A percentile compares a stretch with the other conserved stretches of the same genome.
Evolutionary conservation across 140 eudicot species (phyloP).

Genomic region (Flaveria floridana): DNA sequence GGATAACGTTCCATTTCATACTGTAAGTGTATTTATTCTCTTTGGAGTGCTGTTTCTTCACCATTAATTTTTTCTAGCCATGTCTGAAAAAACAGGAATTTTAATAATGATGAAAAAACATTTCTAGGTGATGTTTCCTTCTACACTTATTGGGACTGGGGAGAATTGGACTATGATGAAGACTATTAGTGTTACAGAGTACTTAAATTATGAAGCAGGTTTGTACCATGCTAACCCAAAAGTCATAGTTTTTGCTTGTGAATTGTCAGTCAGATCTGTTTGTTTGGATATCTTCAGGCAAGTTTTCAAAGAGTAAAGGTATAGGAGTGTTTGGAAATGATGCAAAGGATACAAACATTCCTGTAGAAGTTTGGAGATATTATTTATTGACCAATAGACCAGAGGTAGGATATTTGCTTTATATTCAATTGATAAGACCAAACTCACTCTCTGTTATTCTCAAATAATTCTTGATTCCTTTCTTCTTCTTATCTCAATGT

Average conservation of each 20-base stretch:
- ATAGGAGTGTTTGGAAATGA: slow-evolving; percentile 92
- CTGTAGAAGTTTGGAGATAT: slow-evolving; percentile 98
- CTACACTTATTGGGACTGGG: slow-evolving; percentile 85
- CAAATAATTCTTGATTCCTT: not conserved
- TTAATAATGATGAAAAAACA: not conserved
- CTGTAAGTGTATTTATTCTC: slow-evolving; percentile 52
- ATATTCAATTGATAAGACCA: slow-evolving; percentile 9
- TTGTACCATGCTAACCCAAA: slow-evolving; percentile 19
- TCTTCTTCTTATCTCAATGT: not conserved
- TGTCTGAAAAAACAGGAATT: not conserved
- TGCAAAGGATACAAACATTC: slow-evolving; percentile 76
- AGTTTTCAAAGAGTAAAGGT: slow-evolving; percentile 95
- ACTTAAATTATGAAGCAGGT: slow-evolving; percentile 91
- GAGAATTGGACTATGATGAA: slow-evolving; percentile 94
- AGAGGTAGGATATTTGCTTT: slow-evolving; percentile 50
- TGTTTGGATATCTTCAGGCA: slow-evolving; percentile 47
- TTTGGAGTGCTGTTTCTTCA: not conserved
- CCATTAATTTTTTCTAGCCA: not conserved
- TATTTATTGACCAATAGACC: slow-evolving; percentile 88
- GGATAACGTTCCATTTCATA: slow-evolving; percentile 96
- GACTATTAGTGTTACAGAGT: slow-evolving; percentile 88
- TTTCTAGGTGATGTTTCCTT: slow-evolving; percentile 70
- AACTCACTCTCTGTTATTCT: not conserved
- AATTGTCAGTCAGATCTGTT: not conserved
- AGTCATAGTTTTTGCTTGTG: not conserved